Evolutionary conservation across 257 asterid species (phyloP), one percentile per base, ranked within the genome.

Genomic region (Cinchona pubescens): DNA sequence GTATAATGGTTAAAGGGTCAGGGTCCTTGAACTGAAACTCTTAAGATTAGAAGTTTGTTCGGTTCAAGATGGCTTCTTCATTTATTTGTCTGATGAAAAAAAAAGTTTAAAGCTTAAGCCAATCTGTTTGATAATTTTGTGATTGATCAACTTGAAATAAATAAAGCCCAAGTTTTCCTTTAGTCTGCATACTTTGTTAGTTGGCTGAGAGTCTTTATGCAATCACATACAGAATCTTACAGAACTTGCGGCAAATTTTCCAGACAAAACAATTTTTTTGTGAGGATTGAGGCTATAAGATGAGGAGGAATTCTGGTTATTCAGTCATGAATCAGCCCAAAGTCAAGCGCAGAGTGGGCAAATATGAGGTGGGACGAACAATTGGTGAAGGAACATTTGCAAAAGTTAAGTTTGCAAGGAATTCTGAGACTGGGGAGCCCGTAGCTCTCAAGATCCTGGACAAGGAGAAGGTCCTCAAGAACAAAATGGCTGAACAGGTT

Each of bases 351-450:
- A 88, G 72, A 75, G 88, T 93, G 8, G 98, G 98, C 59, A 91
- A 89, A 85, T 93, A 91, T 79, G 98, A 93, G 79, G 75, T 93
- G 42, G 98, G 98, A 75, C 86, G 98, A 84, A 93, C 98, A 21
- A 90, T 93, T 34, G 98, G 98, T 7, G 98, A 93, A 83, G 98
- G 98, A 74, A 79, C 98, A 73, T 93, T 93, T 85, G 98, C 98
- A 21, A 93, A 90, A 78, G 98, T 91, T 38, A 93, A 93, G 70
- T 91, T 93, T 75, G 96, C 97, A 29, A 86, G 90, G 82, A 90
- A 93, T 83, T 82, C 89, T 10, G 98, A 90, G 89, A 91, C 86
- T 0, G 96, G 90, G 69, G 86, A 89, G n/a, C 81, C 87, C 25
- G 96, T 89, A 80, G 98, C 98, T 4, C 73, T 93, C 81, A 93